Base-by-base conservation (phyloP, 306 rosid genomes). In the Quercus gilva region DNA sequence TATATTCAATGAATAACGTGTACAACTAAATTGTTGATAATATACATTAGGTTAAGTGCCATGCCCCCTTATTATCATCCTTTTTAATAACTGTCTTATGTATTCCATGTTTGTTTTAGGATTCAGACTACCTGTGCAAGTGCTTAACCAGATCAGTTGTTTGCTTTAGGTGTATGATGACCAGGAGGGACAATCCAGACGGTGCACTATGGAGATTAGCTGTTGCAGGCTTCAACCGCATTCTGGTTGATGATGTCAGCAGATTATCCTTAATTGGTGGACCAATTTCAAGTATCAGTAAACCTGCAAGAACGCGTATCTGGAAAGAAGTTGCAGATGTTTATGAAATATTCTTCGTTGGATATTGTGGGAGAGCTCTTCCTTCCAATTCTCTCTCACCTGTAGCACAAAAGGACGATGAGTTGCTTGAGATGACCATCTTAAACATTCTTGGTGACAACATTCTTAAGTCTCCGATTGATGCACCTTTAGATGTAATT, bases 241-340 rank as follows among this genome's bases (percentile, higher is more conserved):
- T 92, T 83, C 85, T 92, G 74, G 82, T 91, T 78, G 94, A 92
- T 85, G 91, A 86, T 33, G 78, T 86, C 76, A 82, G 88, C 65
- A 82, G 81, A 67, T 81, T 81, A 75, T 78, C 87, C 67, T 69
- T 20, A 21, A 77, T 83, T 31, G 80, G 72, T 55, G 88, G 85
- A 82, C 77, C 85, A 57, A 94, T 84, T 81, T 83, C 81, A 18
- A 70, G 83, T 79, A 84, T 88, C 76, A 85, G 90, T 77, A 92
- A 85, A 86, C 85, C 91, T 84, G 91, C 89, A 78, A 85, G 92
- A 85, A 88, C 91, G 74, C 90, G 92, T 71, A 84, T 90, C 82
- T 95, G 99, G 99, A 92, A 95, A 85, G 99, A 95, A 85, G 91
- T 95, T 84, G 95, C 99, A 0, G 98, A 95, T 78, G 88, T 92